phyloP scores from a whole-genome alignment of 768 basidiomycete species.

The Phanerodontia chrysosporium region DNA sequence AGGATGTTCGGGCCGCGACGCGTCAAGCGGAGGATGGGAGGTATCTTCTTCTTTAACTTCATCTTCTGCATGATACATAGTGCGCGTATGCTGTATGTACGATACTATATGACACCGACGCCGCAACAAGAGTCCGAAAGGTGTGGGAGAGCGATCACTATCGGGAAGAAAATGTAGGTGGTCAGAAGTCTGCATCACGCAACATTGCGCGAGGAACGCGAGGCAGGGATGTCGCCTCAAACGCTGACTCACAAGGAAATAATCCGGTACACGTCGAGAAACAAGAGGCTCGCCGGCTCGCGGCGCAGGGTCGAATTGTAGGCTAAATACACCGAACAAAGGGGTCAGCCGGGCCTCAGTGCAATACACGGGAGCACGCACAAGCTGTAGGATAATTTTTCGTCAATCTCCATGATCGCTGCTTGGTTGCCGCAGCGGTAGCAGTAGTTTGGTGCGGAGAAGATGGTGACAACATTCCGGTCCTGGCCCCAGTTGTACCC shows the following conservation, averaged over 20 bases:
- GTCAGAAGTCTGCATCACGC: neutral
- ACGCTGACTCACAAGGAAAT: conserved; percentile 70
- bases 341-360: conserved; percentile 6
- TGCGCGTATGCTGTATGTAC: conserved; percentile 26
- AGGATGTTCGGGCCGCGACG: neutral
- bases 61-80: conserved; percentile 20
- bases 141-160: conserved; percentile 20
- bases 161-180: neutral
- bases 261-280: conserved; percentile 90
- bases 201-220: neutral
- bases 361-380: conserved; percentile 35
- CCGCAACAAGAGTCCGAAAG: conserved; percentile 11
- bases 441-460: conserved; percentile 99
- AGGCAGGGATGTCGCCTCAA: neutral
- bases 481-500: conserved; percentile 98
- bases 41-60: conserved; percentile 11
- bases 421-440: conserved; percentile 99
- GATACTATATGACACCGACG: conserved; percentile 22
- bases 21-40: neutral
- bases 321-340: conserved; percentile 44
- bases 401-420: conserved; percentile 99
- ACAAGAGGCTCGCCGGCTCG: conserved; percentile 98
- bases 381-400: conserved; percentile 94
- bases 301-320: conserved; percentile 99
- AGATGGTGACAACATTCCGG: conserved; percentile 98